These are phyloP conservation scores for Quillaja saponaria DNA, from an alignment of 306 rosid genomes.

Conservation along the genomic window DNA sequence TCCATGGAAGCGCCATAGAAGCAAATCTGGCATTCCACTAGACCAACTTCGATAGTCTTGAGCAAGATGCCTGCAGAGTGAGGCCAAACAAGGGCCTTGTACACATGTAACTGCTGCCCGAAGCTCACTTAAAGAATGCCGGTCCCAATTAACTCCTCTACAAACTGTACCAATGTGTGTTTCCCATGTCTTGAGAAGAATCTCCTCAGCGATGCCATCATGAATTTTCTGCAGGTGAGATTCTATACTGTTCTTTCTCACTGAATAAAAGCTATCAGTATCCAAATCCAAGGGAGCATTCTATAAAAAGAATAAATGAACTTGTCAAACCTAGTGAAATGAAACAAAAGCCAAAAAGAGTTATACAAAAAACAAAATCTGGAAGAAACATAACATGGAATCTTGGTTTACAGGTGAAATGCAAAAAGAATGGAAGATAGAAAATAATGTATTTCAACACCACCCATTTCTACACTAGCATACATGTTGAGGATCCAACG, in stretches of 20 bases:
- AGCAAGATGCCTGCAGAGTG: conserved; percentile 76
- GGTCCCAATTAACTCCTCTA: conserved; percentile 80
- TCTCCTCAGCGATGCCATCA: conserved; percentile 83
- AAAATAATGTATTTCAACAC: too few species aligned
- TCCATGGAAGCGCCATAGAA: too few species aligned
- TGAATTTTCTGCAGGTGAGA: conserved; percentile 67
- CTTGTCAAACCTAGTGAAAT: too few species aligned
- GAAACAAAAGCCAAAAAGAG: too few species aligned
- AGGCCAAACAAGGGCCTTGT: conserved; percentile 75
- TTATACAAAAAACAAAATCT: too few species aligned
- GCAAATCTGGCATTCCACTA: conserved; percentile 95
- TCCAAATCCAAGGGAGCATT: conserved; percentile 82
- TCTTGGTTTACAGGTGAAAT: too few species aligned
- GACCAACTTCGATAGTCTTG: conserved; percentile 89
- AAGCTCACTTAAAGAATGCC: conserved; percentile 68
- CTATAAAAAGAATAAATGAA: conserved; percentile 54
- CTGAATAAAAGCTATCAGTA: conserved; percentile 70
- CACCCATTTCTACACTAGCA: conserved; percentile 68
- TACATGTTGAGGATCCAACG: too few species aligned
- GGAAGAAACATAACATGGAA: too few species aligned
- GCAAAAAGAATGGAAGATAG: too few species aligned
- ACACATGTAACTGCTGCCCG: conserved; percentile 83
- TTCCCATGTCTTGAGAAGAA: conserved; percentile 82
- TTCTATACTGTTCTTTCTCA: conserved; percentile 65
- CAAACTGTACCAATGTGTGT: conserved; percentile 67